These are phyloP conservation scores for Quercus berberidifolia DNA, from an alignment of 306 rosid species.

Conservation along the genomic window DNA sequence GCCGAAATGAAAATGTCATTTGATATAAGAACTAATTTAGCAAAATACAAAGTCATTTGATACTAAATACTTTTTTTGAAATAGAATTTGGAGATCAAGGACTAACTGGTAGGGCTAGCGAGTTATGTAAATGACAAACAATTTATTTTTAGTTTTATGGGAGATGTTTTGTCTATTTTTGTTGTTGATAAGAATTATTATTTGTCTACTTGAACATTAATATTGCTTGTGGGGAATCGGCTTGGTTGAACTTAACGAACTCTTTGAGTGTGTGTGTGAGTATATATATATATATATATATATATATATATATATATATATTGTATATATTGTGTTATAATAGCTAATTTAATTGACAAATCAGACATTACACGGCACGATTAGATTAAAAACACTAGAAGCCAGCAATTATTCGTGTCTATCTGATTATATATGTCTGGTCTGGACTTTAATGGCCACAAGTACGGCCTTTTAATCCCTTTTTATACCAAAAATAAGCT, in stretches of 20 bases:
- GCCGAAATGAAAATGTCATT: too few relatives aligned
- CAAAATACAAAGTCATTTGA: not conserved
- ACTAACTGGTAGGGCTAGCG: too few relatives aligned
- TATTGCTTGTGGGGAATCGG: not conserved
- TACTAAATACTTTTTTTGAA: too few relatives aligned
- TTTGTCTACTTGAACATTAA: not conserved
- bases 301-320: too few relatives aligned
- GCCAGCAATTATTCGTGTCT: not conserved
- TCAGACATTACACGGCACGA: not conserved
- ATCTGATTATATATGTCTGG: not conserved
- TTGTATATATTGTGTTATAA: not conserved
- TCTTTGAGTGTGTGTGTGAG: rapidly evolving
- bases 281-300: too few relatives aligned
- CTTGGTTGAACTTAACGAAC: not conserved
- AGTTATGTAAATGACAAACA: too few relatives aligned
- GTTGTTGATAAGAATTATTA: too few relatives aligned
- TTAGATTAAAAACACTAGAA: not conserved
- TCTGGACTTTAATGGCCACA: not conserved
- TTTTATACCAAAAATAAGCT: not conserved
- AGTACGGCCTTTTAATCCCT: not conserved
- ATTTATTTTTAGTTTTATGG: too few relatives aligned
- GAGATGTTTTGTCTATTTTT: not conserved
- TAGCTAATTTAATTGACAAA: not conserved
- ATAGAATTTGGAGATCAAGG: too few relatives aligned
- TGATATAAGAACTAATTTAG: too few relatives aligned